Base-by-base conservation (phyloP, 768 basidiomycete species). In the Leccinum incarnatum region DNA sequence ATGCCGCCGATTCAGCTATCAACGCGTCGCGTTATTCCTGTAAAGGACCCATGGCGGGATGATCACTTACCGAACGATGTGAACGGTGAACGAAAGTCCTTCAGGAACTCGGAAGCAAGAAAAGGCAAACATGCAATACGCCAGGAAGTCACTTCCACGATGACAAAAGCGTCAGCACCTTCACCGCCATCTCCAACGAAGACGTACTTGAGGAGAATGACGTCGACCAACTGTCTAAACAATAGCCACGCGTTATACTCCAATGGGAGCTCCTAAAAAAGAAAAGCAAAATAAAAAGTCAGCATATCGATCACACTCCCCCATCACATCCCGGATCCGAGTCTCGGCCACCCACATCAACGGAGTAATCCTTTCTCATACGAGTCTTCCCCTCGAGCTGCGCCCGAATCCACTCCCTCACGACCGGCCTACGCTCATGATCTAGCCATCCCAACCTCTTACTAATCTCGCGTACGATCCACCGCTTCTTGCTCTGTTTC, bases 211-310 rank as follows among this genome's bases (percentile, higher is more conserved):
- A 98, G 82, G 45, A 99, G 81, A 67, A 98, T 98, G 27, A 97
- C 84, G 73, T 98, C 96, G 21, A 98, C 96, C n/a, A 86, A 77
- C 72, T 97, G 94, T 52, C 96, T 86, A 74, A 98, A 99, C 58
- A 98, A 81, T 30, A 99, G 79, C 97, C 96, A 99, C 0, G 92
- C 84, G 67, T 98, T 98, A 75, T 96, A 98, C 72, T 98, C 95
- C 40, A 93, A 70, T 0, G 95, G 95, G 15, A 96, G 81, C 53
- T 90, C 86, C 93, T 95, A 54, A n/a, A 54, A 12, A 23, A 40
- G 1, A 17, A 23, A 29, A 67, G 51, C 52, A 54, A 32, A 12
- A 32, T 12, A 32, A 32, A 0, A 32, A 32, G 32, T 32, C 32
- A 34, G 12, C 2, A 32, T 32, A 32, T 4, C 58, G 45, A 57